Evolutionary conservation across 1,284 basidiomycete genomes (phyloP).

Genomic region (Leccinum fallax): DNA sequence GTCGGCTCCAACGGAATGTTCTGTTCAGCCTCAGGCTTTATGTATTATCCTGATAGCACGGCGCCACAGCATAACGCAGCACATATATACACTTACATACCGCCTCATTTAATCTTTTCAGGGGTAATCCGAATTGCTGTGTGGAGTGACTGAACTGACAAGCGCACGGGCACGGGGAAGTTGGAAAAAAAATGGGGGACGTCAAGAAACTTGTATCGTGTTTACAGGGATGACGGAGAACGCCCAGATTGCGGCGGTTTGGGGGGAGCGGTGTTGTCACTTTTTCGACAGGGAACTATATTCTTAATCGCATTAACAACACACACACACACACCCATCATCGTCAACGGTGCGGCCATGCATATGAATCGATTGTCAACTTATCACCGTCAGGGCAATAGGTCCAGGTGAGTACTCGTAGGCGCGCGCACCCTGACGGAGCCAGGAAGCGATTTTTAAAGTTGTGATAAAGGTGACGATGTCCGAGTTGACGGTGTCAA

Average conservation of each 20-base stretch:
- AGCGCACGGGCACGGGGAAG: neutral
- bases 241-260: neutral
- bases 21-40: no score
- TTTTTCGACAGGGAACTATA: neutral
- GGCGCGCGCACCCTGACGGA: neutral
- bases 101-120: neutral
- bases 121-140: neutral
- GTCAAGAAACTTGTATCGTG: neutral
- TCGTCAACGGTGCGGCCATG: neutral
- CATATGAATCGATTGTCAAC: neutral
- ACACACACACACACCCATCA: neutral
- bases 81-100: no score
- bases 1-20: neutral
- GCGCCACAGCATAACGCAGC: neutral
- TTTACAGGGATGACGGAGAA: neutral
- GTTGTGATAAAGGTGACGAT: conserved; percentile 1
- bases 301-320: neutral
- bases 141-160: no score
- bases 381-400: neutral
- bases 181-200: neutral
- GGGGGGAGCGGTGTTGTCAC: neutral
- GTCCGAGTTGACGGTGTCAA: neutral
- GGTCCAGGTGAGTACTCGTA: neutral
- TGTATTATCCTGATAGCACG: no score
- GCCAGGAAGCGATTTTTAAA: neutral